phyloP scores from a whole-genome alignment of 495 filamentous ascomycete species.

The Amniculicola lignicola region DNA sequence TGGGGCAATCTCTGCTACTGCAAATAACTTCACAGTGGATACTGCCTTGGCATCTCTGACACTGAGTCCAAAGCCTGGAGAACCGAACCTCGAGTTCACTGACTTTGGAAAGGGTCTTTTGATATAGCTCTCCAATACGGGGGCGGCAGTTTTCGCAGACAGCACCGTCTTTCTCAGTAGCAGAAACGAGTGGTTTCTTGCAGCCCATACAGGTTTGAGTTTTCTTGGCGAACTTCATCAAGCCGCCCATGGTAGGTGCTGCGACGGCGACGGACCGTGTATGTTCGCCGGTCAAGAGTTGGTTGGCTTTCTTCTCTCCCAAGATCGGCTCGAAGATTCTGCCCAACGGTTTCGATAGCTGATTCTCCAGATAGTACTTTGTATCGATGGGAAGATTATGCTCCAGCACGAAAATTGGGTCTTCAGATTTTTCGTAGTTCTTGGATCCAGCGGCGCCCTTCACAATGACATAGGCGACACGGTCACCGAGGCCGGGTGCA shows the following conservation, averaged over 20 bases:
- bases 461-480: conserved; percentile 97
- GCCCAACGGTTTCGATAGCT: conserved; percentile 87
- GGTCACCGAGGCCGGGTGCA: conserved; percentile 89
- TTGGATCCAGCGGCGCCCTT: conserved; percentile 83
- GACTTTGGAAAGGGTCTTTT: conserved; percentile 80
- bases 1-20: conserved; percentile 91
- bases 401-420: conserved; percentile 94
- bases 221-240: conserved; percentile 98
- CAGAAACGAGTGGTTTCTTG: conserved; percentile 84
- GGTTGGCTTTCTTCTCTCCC: conserved; percentile 81
- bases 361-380: conserved; percentile 98
- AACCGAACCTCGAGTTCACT: conserved; percentile 92
- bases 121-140: conserved; percentile 87
- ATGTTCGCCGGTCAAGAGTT: conserved; percentile 82
- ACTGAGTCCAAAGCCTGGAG: conserved; percentile 94
- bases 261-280: conserved; percentile 88
- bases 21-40: conserved; percentile 98
- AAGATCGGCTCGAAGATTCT: conserved; percentile 98
- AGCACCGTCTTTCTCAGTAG: conserved; percentile 76
- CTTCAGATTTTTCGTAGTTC: conserved; percentile 94
- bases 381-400: conserved; percentile 98
- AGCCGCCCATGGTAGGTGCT: conserved; percentile 80
- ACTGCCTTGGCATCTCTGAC: conserved; percentile 94
- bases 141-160: conserved; percentile 83
- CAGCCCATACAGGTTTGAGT: conserved; percentile 98